phyloP scores from a whole-genome alignment of 129 eudicot species.

The Heracleum sosnowskyi region DNA sequence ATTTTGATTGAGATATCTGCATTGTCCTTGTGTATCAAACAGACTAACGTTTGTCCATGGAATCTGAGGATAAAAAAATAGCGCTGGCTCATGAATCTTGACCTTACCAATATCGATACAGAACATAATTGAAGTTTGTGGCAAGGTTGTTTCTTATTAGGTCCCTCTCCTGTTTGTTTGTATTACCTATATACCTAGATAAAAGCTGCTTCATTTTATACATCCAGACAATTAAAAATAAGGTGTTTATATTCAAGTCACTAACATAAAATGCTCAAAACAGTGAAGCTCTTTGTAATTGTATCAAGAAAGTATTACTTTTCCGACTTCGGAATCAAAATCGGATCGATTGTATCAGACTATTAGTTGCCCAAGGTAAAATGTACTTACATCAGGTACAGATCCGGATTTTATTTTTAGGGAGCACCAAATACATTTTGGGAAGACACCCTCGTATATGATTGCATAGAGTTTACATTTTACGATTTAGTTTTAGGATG shows the following conservation, averaged over 20 bases:
- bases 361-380: no score
- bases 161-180: constrained; percentile 63
- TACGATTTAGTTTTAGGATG: no score
- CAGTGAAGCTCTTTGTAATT: not conserved
- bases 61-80: constrained; percentile 46
- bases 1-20: constrained; percentile 21
- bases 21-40: constrained; percentile 51
- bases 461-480: no score
- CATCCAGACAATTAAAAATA: not conserved
- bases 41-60: constrained; percentile 74
- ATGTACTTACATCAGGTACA: no score
- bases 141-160: constrained; percentile 19
- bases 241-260: not conserved
- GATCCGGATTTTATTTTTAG: no score
- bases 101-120: constrained; percentile 29
- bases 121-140: constrained; percentile 27
- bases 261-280: not conserved
- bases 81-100: constrained; percentile 28
- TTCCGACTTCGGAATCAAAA: no score
- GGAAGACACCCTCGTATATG: no score
- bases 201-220: not conserved
- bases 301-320: no score
- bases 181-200: not conserved
- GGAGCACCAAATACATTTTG: no score
- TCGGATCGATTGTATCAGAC: no score